These are phyloP conservation scores for Ulvella scutata DNA, from an alignment of 139 green algal genomes.

Conservation along the genomic window DNA sequence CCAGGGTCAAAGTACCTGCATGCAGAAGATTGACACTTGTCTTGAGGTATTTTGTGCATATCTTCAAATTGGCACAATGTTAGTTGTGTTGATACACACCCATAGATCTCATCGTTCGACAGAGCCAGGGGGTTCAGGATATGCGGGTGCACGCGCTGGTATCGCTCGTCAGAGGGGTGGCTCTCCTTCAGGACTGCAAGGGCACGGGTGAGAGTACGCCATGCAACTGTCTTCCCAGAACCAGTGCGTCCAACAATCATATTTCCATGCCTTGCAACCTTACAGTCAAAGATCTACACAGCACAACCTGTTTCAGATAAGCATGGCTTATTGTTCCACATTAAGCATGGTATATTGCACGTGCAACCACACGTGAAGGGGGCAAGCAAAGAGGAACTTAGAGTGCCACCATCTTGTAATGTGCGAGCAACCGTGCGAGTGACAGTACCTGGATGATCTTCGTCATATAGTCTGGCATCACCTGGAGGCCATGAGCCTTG, in stretches of 20 bases:
- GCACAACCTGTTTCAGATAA: too few relatives aligned
- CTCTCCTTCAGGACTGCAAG: slow-evolving; percentile 45
- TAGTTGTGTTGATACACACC: too few relatives aligned
- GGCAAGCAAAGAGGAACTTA: too few relatives aligned
- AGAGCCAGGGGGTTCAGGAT: slow-evolving; percentile 71
- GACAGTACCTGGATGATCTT: slow-evolving; percentile 60
- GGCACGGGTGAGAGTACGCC: slow-evolving; percentile 50
- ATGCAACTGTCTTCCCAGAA: slow-evolving; percentile 61
- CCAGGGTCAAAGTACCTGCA: slow-evolving; percentile 47
- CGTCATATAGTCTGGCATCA: slow-evolving; percentile 55
- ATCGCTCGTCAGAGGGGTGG: slow-evolving; percentile 40
- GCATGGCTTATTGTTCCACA: too few relatives aligned
- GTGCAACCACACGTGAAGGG: too few relatives aligned
- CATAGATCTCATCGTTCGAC: slow-evolving; percentile 72
- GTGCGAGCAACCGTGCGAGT: too few relatives aligned
- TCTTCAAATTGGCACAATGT: too few relatives aligned
- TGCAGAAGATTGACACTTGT: too few relatives aligned
- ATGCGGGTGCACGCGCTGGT: slow-evolving; percentile 59
- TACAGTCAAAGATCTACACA: slow-evolving; percentile 76
- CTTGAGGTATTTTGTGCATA: too few relatives aligned
- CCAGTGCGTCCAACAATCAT: slow-evolving; percentile 82
- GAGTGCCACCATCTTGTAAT: too few relatives aligned
- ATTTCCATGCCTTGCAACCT: slow-evolving; percentile 75
- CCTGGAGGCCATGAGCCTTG: slow-evolving; percentile 24
- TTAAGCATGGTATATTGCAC: too few relatives aligned